Evolutionary conservation across 1,139 yeast species (phyloP), one percentile per base, ranked within the genome.

Genomic region (Geotrichum australiense): DNA sequence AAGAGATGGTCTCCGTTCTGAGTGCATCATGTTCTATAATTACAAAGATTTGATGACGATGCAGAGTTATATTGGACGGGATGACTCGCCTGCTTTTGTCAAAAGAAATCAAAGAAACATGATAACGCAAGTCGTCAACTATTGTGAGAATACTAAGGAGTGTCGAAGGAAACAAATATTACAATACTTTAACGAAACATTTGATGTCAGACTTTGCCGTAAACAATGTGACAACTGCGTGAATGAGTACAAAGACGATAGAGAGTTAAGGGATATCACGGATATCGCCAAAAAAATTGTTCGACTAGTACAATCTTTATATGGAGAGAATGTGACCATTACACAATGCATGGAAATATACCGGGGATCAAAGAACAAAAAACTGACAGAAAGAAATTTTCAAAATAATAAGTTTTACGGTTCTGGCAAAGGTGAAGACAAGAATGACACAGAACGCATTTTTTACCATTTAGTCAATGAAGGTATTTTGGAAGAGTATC

Each of bases 81-180:
- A 89, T 57, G 73, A 71, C 42, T 62, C 85, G 48, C 81, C 75
- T 43, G 62, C 66, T 25, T 73, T 64, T 14, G 82, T 83, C 34
- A 80, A 79, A 50, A 94, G 84, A 48, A 83, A 80, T 49, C 96
- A 91, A 61, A 63, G 79, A 49, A 74, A 78, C 25, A 83, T 86
- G 58, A 66, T 91, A 49, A 72, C 85, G 43, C 89, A 85, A 52
- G 96, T 91, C 22, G 76, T 84, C 47, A 91, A 84, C 55, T 93
- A 87, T 57, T 91, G 98, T 64, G 96, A 89, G 49, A 91, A 91
- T 62, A 72, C 74, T 5, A 78, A 87, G 4, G 97, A 89, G 61
- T 91, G 99, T 59, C 74, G 98, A 47, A 71, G 98, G 48, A 75
- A 79, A 55, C 89, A 87, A 53, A 95, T 91, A 4, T 66, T 91